These are phyloP conservation scores for Vitis cinerea DNA, from an alignment of 164 flowering plant genomes.

Conservation along the genomic window DNA sequence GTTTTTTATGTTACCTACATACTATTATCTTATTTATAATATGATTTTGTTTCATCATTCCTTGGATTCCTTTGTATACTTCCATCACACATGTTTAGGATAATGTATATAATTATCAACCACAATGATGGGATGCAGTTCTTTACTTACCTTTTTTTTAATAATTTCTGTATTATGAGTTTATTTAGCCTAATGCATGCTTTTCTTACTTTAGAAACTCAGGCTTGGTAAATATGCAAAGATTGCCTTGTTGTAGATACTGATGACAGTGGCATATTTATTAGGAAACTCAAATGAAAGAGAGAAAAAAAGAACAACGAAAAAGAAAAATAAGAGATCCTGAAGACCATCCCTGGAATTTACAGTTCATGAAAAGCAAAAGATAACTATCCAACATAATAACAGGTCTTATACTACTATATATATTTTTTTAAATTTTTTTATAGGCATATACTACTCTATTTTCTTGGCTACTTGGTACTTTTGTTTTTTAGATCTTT, in stretches of 20 bases:
- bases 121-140: neutral
- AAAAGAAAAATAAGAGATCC: neutral
- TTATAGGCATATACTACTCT: no score
- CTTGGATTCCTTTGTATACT: neutral
- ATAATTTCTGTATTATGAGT: neutral
- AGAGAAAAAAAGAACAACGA: no score
- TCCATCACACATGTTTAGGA: neutral
- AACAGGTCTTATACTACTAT: no score
- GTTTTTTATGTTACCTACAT: neutral
- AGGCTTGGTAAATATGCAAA: neutral
- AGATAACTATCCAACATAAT: no score
- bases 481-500: no score
- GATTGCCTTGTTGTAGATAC: neutral
- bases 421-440: no score
- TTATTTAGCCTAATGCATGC: conserved; percentile 1
- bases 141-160: no score
- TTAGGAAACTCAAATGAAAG: neutral
- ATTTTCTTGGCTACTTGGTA: no score
- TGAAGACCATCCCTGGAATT: neutral
- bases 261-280: neutral
- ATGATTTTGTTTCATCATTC: neutral
- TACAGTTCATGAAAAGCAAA: no score
- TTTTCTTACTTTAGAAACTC: neutral
- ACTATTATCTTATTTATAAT: neutral
- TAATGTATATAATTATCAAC: neutral